Percentiles rank a stretch among this genome's conserved stretches.
Conservation (phyloP, 2,329 filamentous ascomycete species). For the Venturia nashicola region DNA sequence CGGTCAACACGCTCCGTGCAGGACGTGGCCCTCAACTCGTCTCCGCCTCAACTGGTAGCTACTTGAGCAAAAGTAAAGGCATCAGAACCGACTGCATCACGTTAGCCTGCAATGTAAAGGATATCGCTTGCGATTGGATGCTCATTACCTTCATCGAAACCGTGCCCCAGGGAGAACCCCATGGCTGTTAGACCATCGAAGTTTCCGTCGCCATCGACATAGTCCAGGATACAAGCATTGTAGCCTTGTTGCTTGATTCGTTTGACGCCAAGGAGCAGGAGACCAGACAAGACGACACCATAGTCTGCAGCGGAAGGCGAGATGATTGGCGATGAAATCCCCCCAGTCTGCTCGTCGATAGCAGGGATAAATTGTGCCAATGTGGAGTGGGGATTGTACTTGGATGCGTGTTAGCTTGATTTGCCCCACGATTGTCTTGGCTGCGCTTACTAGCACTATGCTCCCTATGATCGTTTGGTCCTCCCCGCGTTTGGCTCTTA, state of each 20-base stretch:
- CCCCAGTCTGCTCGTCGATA: conserved; percentile 52
- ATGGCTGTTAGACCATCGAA: conserved; percentile 63
- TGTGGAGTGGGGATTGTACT: conserved; percentile 54
- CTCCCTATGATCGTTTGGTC: conserved; percentile 63
- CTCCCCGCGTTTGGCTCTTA: conserved; percentile 61
- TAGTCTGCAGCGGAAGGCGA: conserved; percentile 55
- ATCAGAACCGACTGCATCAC: conserved; percentile 48
- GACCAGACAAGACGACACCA: conserved; percentile 60
- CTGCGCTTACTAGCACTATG: conserved; percentile 46
- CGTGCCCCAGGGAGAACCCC: conserved; percentile 69
- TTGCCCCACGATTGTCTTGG: neutral
- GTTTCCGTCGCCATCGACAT: conserved; percentile 63
- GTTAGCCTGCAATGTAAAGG: neutral
- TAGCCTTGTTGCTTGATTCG: conserved; percentile 72
- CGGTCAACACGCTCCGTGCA: neutral
- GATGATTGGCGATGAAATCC: conserved; percentile 70
- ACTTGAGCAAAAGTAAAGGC: conserved; percentile 49
- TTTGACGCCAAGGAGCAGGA: conserved; percentile 68
- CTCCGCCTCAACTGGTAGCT: conserved; percentile 17
- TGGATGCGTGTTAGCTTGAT: neutral
- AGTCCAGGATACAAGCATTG: conserved; percentile 62
- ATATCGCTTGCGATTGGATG: neutral
- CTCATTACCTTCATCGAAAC: conserved; percentile 52
- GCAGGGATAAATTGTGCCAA: conserved; percentile 59
- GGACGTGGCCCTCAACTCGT: neutral